Evolutionary conservation across 2,329 filamentous ascomycete genomes (phyloP).

Genomic region (Hypoxylon sp.): DNA sequence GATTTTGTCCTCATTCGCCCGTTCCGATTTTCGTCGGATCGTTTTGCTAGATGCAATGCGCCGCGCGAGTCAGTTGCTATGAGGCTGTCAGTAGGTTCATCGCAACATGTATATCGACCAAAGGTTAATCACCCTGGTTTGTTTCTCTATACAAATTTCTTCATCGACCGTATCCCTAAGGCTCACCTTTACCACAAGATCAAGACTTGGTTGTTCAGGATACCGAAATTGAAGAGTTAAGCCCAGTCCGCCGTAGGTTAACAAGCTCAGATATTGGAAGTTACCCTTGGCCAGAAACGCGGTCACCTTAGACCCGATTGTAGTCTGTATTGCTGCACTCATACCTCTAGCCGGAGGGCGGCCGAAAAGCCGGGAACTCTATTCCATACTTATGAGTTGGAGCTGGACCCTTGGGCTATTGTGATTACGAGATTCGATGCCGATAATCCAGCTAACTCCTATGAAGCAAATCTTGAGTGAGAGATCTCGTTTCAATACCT

Average conservation of each 20-base stretch:
- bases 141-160: constrained; percentile 5
- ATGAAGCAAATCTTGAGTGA: background rate
- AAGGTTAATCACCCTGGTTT: constrained; percentile 22
- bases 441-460: too few species aligned
- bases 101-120: background rate
- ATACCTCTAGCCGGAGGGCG: too few species aligned
- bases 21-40: constrained; percentile 13
- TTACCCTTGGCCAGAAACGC: too few species aligned
- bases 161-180: constrained; percentile 8
- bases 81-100: constrained; percentile 5
- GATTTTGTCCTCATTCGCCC: constrained; percentile 24
- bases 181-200: constrained; percentile 33
- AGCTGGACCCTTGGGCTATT: background rate
- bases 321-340: too few species aligned
- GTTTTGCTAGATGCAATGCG: constrained; percentile 42
- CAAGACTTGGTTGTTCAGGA: background rate
- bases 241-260: constrained; percentile 38
- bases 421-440: background rate
- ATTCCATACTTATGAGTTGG: too few species aligned
- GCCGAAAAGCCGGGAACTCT: too few species aligned
- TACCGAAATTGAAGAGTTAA: constrained; percentile 25
- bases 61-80: constrained; percentile 41
- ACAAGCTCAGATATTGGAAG: constrained; percentile 10
- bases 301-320: too few species aligned
- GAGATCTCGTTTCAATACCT: background rate